Conservation (phyloP, 139 green algal genomes). For the Picochlorum sp. region DNA sequence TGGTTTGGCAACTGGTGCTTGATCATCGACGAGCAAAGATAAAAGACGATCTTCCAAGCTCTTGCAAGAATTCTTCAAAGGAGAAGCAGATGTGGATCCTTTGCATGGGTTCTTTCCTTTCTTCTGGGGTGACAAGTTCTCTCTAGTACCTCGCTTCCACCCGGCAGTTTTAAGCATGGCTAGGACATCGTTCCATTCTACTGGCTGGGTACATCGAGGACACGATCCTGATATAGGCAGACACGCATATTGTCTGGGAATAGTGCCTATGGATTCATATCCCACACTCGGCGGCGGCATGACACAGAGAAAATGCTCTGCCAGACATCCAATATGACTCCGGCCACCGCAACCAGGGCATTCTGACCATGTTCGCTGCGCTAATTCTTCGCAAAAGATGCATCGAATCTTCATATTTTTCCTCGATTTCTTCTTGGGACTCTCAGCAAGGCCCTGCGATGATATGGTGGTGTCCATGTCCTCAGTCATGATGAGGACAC, state of each 20-base stretch:
- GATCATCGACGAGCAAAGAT: too few species aligned
- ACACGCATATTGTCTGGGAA: background rate
- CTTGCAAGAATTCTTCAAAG: too few species aligned
- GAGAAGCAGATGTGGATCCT: too few species aligned
- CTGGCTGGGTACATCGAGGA: slow-evolving; percentile 20
- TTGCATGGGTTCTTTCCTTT: too few species aligned
- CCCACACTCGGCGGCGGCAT: background rate
- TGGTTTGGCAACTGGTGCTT: too few species aligned
- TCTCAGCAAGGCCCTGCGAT: background rate
- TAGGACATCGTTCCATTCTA: slow-evolving; percentile 30
- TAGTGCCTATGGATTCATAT: background rate
- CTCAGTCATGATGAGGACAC: background rate
- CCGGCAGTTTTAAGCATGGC: slow-evolving; percentile 22
- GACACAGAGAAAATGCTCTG: slow-evolving; percentile 25
- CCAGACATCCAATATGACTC: slow-evolving; percentile 46
- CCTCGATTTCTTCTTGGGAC: background rate
- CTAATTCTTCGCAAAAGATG: slow-evolving; percentile 25
- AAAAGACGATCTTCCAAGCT: too few species aligned
- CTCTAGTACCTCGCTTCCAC: slow-evolving; percentile 19
- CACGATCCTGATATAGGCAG: slow-evolving; percentile 25
- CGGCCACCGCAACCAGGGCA: slow-evolving; percentile 28
- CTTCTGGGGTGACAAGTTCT: too few species aligned
- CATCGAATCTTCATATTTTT: slow-evolving; percentile 14
- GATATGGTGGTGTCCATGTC: background rate
- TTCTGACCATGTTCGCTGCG: slow-evolving; percentile 27